Evolutionary conservation across 1,284 basidiomycete species (phyloP), one percentile per base, ranked within the genome.

Genomic region (Hymenochaete sp.): DNA sequence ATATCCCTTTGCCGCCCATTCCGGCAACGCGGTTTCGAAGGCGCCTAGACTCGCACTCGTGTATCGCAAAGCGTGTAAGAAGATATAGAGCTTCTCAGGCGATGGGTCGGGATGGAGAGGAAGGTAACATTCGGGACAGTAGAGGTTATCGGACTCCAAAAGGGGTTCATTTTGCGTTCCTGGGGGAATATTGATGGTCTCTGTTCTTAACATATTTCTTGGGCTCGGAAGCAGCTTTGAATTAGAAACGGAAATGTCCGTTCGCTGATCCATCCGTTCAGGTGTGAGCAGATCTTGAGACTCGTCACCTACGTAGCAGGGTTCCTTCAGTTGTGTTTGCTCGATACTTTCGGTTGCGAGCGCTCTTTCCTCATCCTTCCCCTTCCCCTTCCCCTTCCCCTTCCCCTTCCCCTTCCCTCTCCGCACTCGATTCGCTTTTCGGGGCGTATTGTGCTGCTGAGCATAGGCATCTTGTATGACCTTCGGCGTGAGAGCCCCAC

Each of bases 21-120:
- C 75, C 0, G 83, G 83, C 74, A 83, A 77, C 52, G 73, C 76
- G 24, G 83, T 84, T 63, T 82, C 74, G 52, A 82, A 87, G n/a
- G 65, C 60, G 0, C 85, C 86, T 41, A 88, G 61, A 51, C 78
- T 82, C 4, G 80, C 79, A 29, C 39, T 47, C 44, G 82, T 85
- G 63, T 92, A 96, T 55, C 77, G 72, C 56, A 88, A 64, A 9
- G 93, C 93, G 59, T 97, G 93, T 55, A 97, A 67, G 67, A 93
- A 97, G 53, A 97, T 97, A 63, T 91, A 96, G 48, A 96, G 66
- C 49, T 79, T 80, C 61, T 93, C 88, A 2, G 91, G 90, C 57
- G 79, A 79, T 1, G 93, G 93, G 63, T 97, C 93, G 6, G 90
- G 88, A 44, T 92, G 79, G 7, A 96, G 64, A 11, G 93, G 93